Evolutionary conservation across 352 stramenopile species (phyloP), one percentile per base, ranked within the genome.

Genomic region (Phytophthora colocasiae): DNA sequence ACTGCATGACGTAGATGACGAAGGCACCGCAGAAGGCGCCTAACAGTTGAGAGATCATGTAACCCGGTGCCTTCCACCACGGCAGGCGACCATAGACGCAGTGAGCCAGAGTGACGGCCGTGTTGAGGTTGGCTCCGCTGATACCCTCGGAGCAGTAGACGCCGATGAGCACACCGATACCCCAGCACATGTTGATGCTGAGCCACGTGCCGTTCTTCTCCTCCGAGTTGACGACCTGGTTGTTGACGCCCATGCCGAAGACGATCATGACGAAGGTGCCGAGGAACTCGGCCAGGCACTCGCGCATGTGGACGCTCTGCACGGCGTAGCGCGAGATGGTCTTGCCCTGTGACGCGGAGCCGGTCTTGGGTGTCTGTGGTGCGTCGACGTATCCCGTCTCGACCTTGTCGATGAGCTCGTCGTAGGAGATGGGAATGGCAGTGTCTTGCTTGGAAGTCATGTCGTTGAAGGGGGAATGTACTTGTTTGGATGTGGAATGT

Each of bases 231-330:
- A 58, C 65, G 14, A 86, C 75, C 72, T 90, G 77, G 55, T 83
- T 78, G 61, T 85, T 85, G 8, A 86, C 79, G 38, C 79, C 81
- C 43, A 80, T 73, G 24, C 81, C 79, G 63, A 57, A 57, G 4
- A 57, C 6, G 19, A 31, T 36, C 19, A 57, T 44, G 11, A 57
- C 59, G 50, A 79, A 72, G 12, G 75, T 80, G 49, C 69, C 71
- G 10, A 85, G 67, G 57, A 81, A 83, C 54, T 83, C 77, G 22
- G 71, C 71, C 14, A 79, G 47, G 47, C 77, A 82, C 65, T 84
- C 71, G 34, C 73, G 69, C 22, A 74, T 12, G 27, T 75, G 73
- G 70, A 61, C 55, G 43, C 66, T 75, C 56, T 74, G 32, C 53
- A 64, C 49, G 1, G 44, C 43, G 24, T 70, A 71, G 2, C 56